phyloP scores from a whole-genome alignment of 805 yeast genomes.

The Suhomyces sp. region DNA sequence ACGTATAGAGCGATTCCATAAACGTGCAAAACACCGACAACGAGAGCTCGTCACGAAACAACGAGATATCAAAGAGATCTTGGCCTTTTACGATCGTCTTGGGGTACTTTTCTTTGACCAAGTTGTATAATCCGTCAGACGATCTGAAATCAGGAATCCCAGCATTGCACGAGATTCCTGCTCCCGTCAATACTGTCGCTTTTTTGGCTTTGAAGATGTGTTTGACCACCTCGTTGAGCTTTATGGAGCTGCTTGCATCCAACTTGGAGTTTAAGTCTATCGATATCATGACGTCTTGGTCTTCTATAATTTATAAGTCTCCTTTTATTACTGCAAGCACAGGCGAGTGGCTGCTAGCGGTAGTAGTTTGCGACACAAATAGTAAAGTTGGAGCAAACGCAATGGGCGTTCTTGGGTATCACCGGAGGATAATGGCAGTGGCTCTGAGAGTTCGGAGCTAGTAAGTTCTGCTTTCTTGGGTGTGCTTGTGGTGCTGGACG shows the following conservation, averaged over 20 bases:
- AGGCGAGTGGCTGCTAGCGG: background rate
- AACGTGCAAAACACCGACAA: conserved; percentile 78
- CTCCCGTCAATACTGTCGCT: conserved; percentile 81
- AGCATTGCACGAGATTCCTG: conserved; percentile 95
- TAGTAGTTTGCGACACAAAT: background rate
- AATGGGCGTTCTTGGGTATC: background rate
- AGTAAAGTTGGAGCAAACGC: background rate
- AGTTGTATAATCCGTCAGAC: conserved; percentile 73
- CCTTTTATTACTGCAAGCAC: background rate
- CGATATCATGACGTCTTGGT: conserved; percentile 7
- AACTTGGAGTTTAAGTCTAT: conserved; percentile 8
- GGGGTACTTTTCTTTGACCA: conserved; percentile 63
- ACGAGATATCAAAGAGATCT: conserved; percentile 84
- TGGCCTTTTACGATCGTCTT: conserved; percentile 71
- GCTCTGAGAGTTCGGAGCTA: background rate
- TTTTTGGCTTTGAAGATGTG: conserved; percentile 51
- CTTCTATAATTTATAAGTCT: background rate
- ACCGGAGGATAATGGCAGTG: background rate
- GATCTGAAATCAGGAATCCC: conserved; percentile 96
- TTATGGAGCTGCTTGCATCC: conserved; percentile 19
- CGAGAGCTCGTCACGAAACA: conserved; percentile 67
- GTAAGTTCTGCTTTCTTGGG: background rate
- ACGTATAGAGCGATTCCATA: conserved; percentile 74
- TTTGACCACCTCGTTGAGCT: conserved; percentile 39
- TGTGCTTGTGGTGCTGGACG: background rate